Percentiles rank a stretch among this genome's conserved stretches.
phyloP scores from a whole-genome alignment of 257 asterid genomes.

The Capsicum rhomboideum region DNA sequence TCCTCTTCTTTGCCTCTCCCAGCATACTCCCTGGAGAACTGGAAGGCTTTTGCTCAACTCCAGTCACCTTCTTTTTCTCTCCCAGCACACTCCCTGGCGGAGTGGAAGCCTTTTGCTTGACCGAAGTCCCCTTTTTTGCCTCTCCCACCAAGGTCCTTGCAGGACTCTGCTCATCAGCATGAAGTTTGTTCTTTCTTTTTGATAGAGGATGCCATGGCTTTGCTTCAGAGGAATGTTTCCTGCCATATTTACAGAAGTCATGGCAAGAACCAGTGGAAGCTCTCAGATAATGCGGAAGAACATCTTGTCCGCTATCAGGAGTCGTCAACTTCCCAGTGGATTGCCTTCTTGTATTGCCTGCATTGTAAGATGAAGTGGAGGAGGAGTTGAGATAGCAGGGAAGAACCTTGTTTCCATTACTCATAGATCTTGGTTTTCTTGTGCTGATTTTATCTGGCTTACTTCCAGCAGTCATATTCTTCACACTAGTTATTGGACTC shows the following conservation, averaged over 20 bases:
- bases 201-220: conserved; percentile 37
- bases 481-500: conserved; percentile 10
- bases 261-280: conserved; percentile 92
- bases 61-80: conserved; percentile 26
- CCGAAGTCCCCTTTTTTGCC: conserved; percentile 18
- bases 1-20: conserved; percentile 29
- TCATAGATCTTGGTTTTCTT: conserved; percentile 12
- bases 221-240: conserved; percentile 28
- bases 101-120: neutral
- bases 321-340: conserved; percentile 34
- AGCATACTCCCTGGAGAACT: conserved; percentile 13
- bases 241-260: conserved; percentile 79
- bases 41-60: neutral
- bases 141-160: conserved; percentile 21
- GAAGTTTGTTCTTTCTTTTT: conserved; percentile 26
- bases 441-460: neutral
- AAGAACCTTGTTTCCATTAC: conserved; percentile 10
- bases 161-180: conserved; percentile 19
- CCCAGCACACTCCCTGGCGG: conserved; percentile 13
- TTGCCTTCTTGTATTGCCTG: conserved; percentile 20
- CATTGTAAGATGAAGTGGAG: conserved; percentile 23
- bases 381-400: conserved; percentile 22
- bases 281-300: conserved; percentile 60
- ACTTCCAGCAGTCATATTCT: conserved; percentile 12
- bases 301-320: conserved; percentile 14